A percentile compares a stretch with the other conserved stretches of the same genome.
Evolutionary conservation across 176 grass and related monocot species (phyloP).

Genomic region (Guadua angustifolia): DNA sequence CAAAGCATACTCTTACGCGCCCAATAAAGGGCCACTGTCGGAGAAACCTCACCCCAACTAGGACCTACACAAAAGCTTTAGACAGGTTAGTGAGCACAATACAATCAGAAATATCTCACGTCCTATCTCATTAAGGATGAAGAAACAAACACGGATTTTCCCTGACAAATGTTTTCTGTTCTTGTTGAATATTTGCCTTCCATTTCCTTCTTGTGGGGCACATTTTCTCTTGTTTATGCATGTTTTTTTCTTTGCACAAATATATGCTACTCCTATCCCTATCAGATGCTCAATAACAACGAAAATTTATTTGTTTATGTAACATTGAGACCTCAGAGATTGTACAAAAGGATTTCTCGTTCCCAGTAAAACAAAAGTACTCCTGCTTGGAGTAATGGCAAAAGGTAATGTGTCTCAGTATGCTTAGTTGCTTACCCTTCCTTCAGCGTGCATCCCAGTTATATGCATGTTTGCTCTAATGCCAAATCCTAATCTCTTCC

Average conservation of each 20-base stretch:
- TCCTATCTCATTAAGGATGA: not conserved
- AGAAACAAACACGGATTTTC: not conserved
- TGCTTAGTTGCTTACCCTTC: conserved; percentile 59
- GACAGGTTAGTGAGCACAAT: conserved; percentile 4
- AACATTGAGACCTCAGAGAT: not conserved
- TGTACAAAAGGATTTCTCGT: conserved; percentile 13
- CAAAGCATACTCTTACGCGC: conserved; percentile 91
- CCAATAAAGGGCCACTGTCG: conserved; percentile 84
- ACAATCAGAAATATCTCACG: not conserved
- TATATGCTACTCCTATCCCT: not conserved
- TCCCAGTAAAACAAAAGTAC: conserved; percentile 11
- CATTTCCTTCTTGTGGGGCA: conserved; percentile 3
- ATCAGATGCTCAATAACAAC: not conserved
- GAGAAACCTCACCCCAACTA: conserved; percentile 92
- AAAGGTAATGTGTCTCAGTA: not conserved
- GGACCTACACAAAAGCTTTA: conserved; percentile 58
- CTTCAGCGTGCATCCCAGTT: conserved; percentile 96
- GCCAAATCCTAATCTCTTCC: conserved; percentile 92
- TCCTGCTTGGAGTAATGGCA: not conserved
- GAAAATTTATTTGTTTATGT: not conserved
- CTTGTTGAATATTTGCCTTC: not conserved
- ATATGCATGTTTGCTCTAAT: conserved; percentile 94
- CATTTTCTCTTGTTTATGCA: not conserved
- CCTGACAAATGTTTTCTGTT: not conserved
- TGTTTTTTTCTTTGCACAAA: not conserved